Base-by-base conservation (phyloP, 2,329 filamentous ascomycete genomes). In the Exophiala sp. region DNA sequence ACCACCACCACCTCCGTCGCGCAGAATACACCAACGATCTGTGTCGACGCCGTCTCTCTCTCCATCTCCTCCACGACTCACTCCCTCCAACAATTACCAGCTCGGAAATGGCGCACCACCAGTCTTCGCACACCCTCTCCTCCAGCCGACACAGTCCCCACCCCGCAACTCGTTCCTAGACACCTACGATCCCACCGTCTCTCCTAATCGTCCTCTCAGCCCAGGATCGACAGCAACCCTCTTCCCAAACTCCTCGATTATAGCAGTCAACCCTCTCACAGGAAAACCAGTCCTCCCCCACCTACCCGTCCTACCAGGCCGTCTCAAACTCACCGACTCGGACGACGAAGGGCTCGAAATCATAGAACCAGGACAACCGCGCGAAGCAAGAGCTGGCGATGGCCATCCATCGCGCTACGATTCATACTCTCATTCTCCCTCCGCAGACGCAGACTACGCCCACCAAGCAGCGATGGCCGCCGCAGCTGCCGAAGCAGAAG, bases 241-340 rank as follows among this genome's bases (percentile, higher is more conserved):
- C 7, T 62, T 62, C 29, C 60, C 60, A 3, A 57, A 59, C 34
- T 47, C 59, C 3, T 60, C 58, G 2, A 61, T 64, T 47, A 52
- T 64, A 41, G 60, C 62, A 18, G 10, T 62, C 12, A 57, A 64
- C 41, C 62, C 62, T 2, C 18, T 58, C 38, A 64, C 62, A 36
- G 60, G 62, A 6, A 50, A 59, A 21, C 62, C 62, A 3, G 47
- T 61, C 9, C 53, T 64, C 2, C 62, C 60, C 12, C 46, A 56
- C 44, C 68, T 77, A 29, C 76, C 75, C 3, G 55, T 69, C 5
- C 63, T 77, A 24, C 72, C 72, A 16, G 65, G 67, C 7, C 57
- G 66, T 12, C 55, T 71, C 18, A 59, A 66, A n/a, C 65, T 68
- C 11, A 70, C 71, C 24, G 68, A 71, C 46, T 71, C 65, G 2